Conservation (phyloP, 163 green algal species). For the Scenedesmus sp. region DNA sequence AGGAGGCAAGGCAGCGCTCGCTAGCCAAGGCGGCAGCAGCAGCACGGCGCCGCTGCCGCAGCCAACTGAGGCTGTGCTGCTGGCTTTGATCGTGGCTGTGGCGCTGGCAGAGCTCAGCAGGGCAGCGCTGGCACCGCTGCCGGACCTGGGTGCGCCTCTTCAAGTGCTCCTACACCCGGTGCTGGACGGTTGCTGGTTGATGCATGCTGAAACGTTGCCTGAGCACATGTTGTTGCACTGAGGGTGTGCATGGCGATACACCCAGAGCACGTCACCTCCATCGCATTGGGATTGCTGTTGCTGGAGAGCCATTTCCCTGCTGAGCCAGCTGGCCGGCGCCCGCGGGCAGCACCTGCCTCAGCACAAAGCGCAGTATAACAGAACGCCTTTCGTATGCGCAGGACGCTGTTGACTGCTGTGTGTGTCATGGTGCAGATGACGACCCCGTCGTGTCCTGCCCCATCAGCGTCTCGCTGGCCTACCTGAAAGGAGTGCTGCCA, state of each 20-base stretch:
- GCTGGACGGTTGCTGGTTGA: too few relatives aligned
- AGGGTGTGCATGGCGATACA: too few relatives aligned
- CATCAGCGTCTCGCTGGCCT: conserved; percentile 59
- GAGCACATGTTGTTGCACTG: too few relatives aligned
- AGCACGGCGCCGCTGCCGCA: conserved; percentile 18
- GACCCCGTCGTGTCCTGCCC: conserved; percentile 55
- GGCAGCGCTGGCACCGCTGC: conserved; percentile 56
- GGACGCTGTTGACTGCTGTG: not conserved
- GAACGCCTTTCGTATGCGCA: too few relatives aligned
- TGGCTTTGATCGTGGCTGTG: conserved; percentile 65
- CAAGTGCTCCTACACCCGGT: not conserved
- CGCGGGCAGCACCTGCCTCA: too few relatives aligned
- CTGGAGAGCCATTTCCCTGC: too few relatives aligned
- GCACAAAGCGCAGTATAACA: not conserved
- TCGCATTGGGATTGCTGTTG: too few relatives aligned
- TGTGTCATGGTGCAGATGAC: not conserved
- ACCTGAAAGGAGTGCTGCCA: conserved; percentile 57
- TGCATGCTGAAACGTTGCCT: too few relatives aligned
- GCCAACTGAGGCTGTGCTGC: conserved; percentile 56
- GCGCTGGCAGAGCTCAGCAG: conserved; percentile 61
- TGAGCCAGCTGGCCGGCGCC: not conserved
- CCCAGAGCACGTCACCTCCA: too few relatives aligned
- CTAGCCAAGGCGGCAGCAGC: not conserved
- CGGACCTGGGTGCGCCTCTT: conserved; percentile 25
- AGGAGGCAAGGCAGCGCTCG: conserved; percentile 24